Conservation (phyloP, 345 rosid species). For the Citrus sinensis region DVS_A1.0 CM039164.1:22883501-22884000, state of each 20-base stretch:
- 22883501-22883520: slow-evolving; percentile 59
- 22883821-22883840: slow-evolving; percentile 62
- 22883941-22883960: no score
- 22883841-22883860: slow-evolving; percentile 76
- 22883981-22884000: neutral
- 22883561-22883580: slow-evolving; percentile 56
- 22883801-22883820: slow-evolving; percentile 47
- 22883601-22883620: slow-evolving; percentile 70
- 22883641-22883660: slow-evolving; percentile 48
- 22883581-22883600: slow-evolving; percentile 54
- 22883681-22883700: slow-evolving; percentile 70
- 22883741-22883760: slow-evolving; percentile 61
- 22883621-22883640: slow-evolving; percentile 48
- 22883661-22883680: slow-evolving; percentile 75
- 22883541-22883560: slow-evolving; percentile 55
- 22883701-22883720: slow-evolving; percentile 76
- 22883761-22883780: slow-evolving; percentile 66
- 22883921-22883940: no score
- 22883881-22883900: slow-evolving; percentile 30
- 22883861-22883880: slow-evolving; percentile 60
- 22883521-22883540: slow-evolving; percentile 54
- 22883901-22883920: no score
- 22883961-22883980: no score
- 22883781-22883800: slow-evolving; percentile 64
- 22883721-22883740: slow-evolving; percentile 72